Evolutionary conservation across 2,329 filamentous ascomycete genomes (phyloP), one percentile per base, ranked within the genome.

Genomic region (Ophiostoma piceae): DNA sequence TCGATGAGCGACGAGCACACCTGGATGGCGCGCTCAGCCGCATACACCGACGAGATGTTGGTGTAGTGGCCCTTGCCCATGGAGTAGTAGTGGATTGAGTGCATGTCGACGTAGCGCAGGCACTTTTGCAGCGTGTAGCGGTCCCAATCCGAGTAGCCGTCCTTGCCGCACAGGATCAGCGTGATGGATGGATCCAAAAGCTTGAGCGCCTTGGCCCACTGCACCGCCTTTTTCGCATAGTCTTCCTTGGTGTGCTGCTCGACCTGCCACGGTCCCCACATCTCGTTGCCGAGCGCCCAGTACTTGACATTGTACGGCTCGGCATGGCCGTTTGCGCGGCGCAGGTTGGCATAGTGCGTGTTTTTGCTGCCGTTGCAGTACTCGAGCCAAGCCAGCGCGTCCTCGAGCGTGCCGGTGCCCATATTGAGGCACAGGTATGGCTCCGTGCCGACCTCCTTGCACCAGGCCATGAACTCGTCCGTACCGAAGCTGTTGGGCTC

Each of bases 381-480:
- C 77, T 95, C 92, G 26, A 95, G 82, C 92, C 92, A 95, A 12
- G 84, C 90, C 41, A 94, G 83, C 1, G 82, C 85, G 78, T 82
- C 80, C 71, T 82, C 78, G 4, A 81, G 79, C 54, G 82, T 88
- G 72, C 90, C 91, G 2, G 92, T 95, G 70, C 91, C 92, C 78
- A 95, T 89, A 81, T 95, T 95, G 70, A 95, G 81, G 72, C 87
- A 89, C 57, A 95, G 83, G 77, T 93, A 95, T 4, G 92, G 92
- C 81, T 94, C 90, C 0, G 91, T 90, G 32, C 87, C 87, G 8
- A 93, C 86, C 11, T 86, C 81, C 74, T 89, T 84, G 73, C 91
- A 92, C 91, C 91, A 94, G 74, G 88, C 84, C 84, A 95, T 87
- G 79, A 95, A 95, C 81, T 95, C 92, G 77, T 95, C 91, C 0